Evolutionary conservation across 78 protist genomes (phyloP).

Genomic region (slime mould (Dictyostelium discoideum)): dicty_2.7 NC_007091.3:4842001-4842500

Average conservation of each 20-base stretch:
- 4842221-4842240: background rate
- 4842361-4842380: slow-evolving; percentile 14
- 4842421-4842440: slow-evolving; percentile 28
- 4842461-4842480: slow-evolving; percentile 34
- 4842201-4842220: slow-evolving; percentile 37
- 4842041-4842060: slow-evolving; percentile 34
- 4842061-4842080: slow-evolving; percentile 21
- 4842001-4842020: too few species aligned
- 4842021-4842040: slow-evolving; percentile 3
- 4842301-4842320: background rate
- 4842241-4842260: background rate
- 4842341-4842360: slow-evolving; percentile 31
- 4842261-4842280: background rate
- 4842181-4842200: slow-evolving; percentile 48
- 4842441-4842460: slow-evolving; percentile 19
- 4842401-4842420: slow-evolving; percentile 72
- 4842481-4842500: slow-evolving; percentile 30
- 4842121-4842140: slow-evolving; percentile 41
- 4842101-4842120: slow-evolving; percentile 68
- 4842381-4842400: slow-evolving; percentile 47
- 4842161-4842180: slow-evolving; percentile 36
- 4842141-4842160: slow-evolving; percentile 48
- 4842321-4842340: background rate
- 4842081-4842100: slow-evolving; percentile 45
- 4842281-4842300: background rate